Conservation (phyloP, 1,139 yeast species). For the Diutina scorzettiae region DNA sequence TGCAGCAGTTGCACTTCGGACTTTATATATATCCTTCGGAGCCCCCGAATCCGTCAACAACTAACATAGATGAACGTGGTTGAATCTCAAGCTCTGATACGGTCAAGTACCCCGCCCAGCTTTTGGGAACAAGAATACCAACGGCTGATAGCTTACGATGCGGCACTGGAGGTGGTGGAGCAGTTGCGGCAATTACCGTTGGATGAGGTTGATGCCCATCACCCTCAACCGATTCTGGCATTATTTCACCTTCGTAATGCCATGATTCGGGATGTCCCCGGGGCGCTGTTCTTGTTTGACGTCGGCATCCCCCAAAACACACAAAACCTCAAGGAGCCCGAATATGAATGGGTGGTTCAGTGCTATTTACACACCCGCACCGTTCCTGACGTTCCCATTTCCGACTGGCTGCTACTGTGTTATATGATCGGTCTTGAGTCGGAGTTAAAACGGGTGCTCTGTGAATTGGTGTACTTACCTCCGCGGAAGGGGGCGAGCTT, state of each 20-base stretch:
- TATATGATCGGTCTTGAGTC: conserved; percentile 2
- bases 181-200: not conserved
- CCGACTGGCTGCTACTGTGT: conserved; percentile 5
- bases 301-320: conserved; percentile 4
- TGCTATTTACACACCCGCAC: not conserved
- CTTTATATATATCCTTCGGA: not conserved
- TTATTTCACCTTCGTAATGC: not conserved
- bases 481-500: not conserved
- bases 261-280: not conserved
- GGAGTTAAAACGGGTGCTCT: not conserved
- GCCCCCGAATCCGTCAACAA: not conserved
- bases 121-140: conserved; percentile 5
- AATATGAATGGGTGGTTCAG: conserved; percentile 2
- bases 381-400: not conserved
- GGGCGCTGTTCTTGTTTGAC: conserved; percentile 1
- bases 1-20: not conserved
- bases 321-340: not conserved
- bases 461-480: not conserved
- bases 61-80: not conserved
- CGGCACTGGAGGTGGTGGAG: conserved; percentile 1
- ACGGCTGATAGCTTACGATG: conserved; percentile 2
- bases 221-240: not conserved
- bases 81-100: not conserved
- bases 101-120: not conserved
- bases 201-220: not conserved